phyloP scores from a whole-genome alignment of 2,329 filamentous ascomycete species.

The Xylariales sp. region DNA sequence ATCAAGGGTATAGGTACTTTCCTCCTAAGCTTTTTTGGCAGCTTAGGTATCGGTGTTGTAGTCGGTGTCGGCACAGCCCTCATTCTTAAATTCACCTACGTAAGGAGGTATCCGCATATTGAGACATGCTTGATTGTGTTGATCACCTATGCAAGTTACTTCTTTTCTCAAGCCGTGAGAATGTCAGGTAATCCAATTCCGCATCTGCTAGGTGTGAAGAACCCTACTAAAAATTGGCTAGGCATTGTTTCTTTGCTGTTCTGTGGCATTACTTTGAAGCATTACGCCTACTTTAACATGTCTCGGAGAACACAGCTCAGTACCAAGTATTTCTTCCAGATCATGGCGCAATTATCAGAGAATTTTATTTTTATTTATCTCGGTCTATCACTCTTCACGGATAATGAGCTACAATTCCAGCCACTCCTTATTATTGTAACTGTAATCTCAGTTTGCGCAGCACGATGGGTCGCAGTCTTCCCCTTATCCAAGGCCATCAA shows the following conservation, averaged over 20 bases:
- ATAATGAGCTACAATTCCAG: conserved; percentile 87
- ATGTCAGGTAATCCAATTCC: conserved; percentile 81
- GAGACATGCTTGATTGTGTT: conserved; percentile 95
- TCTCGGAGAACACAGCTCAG: conserved; percentile 96
- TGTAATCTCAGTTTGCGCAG: conserved; percentile 88
- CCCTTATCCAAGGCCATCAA: conserved; percentile 91
- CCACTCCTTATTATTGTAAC: conserved; percentile 95
- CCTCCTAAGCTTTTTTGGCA: conserved; percentile 95
- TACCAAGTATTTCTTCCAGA: conserved; percentile 97
- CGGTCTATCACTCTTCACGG: conserved; percentile 92
- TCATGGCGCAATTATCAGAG: conserved; percentile 93
- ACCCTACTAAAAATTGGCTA: conserved; percentile 51
- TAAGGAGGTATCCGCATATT: conserved; percentile 92
- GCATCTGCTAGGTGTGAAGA: neutral
- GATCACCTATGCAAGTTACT: conserved; percentile 96
- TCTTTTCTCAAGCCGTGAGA: conserved; percentile 94
- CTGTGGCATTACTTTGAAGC: conserved; percentile 97
- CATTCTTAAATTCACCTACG: conserved; percentile 92
- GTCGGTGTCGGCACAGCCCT: conserved; percentile 90
- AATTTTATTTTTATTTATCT: conserved; percentile 99
- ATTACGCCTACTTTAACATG: conserved; percentile 99
- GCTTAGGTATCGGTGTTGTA: conserved; percentile 85
- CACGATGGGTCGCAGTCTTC: conserved; percentile 94
- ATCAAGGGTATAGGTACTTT: conserved; percentile 95
- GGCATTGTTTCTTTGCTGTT: conserved; percentile 97